Conservation (phyloP, 345 rosid species). For the Ceriops tagal region DNA sequence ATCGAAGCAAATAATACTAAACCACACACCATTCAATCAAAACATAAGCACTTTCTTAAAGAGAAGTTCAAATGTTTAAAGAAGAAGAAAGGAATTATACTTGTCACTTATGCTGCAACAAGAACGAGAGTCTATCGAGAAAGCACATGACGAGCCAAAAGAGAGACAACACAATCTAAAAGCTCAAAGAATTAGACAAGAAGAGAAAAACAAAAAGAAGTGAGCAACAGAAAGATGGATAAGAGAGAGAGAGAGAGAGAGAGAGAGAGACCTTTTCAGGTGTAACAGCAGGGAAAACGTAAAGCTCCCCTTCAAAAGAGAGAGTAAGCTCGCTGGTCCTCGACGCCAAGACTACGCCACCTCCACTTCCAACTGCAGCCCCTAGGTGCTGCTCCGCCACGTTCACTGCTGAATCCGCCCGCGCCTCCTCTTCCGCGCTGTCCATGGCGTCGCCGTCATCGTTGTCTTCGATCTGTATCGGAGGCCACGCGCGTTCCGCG, state of each 20-base stretch:
- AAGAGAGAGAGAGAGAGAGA: neutral
- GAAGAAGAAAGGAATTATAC: too few relatives aligned
- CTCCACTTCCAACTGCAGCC: constrained; percentile 21
- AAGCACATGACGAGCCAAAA: too few relatives aligned
- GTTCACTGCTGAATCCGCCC: constrained; percentile 36
- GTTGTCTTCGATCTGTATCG: constrained; percentile 45
- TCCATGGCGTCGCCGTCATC: constrained; percentile 43
- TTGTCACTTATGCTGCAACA: too few relatives aligned
- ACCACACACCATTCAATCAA: too few relatives aligned
- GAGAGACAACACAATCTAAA: too few relatives aligned
- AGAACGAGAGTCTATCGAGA: too few relatives aligned
- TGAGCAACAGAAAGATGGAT: neutral
- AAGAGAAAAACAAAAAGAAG: neutral
- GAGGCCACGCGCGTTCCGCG: constrained; percentile 29
- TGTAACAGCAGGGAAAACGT: constrained; percentile 64
- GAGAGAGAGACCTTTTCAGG: constrained; percentile 44
- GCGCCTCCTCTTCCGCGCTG: constrained; percentile 35
- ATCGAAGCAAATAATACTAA: too few relatives aligned
- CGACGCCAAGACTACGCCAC: constrained; percentile 33
- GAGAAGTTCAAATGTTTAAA: too few relatives aligned
- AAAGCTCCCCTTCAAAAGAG: constrained; percentile 72
- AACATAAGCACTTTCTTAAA: too few relatives aligned
- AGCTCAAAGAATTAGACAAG: neutral
- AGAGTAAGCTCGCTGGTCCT: constrained; percentile 68
- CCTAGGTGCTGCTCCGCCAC: constrained; percentile 28